Percentiles rank a stretch among this genome's conserved stretches.
Conservation (phyloP, 1,284 basidiomycete genomes). For the Trametes sp. region DNA sequence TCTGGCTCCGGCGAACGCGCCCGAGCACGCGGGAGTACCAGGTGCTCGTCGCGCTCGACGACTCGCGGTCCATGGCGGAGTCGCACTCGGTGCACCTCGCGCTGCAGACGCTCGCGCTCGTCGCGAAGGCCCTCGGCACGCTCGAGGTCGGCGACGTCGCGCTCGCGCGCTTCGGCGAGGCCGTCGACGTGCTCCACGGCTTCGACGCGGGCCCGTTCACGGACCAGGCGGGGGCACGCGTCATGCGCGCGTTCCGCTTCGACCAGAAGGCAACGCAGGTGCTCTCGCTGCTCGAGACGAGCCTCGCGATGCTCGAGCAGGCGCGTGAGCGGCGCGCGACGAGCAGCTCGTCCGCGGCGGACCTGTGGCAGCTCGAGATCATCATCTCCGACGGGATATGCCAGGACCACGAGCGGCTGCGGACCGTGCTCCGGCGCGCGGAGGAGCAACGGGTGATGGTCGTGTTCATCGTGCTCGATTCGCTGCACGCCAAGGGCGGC, state of each 20-base stretch:
- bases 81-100: slow-evolving; percentile 94
- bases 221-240: slow-evolving; percentile 79
- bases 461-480: slow-evolving; percentile 97
- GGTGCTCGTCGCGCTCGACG: slow-evolving; percentile 93
- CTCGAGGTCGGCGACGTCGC: slow-evolving; percentile 96
- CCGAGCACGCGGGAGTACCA: slow-evolving; percentile 97
- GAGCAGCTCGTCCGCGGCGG: slow-evolving; percentile 71
- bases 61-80: slow-evolving; percentile 97
- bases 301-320: slow-evolving; percentile 78
- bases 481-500: slow-evolving; percentile 58
- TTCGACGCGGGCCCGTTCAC: slow-evolving; percentile 84
- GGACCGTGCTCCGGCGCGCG: slow-evolving; percentile 84
- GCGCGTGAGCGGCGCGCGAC: slow-evolving; percentile 73
- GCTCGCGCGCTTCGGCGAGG: slow-evolving; percentile 91
- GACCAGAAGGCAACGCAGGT: slow-evolving; percentile 94
- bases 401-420: slow-evolving; percentile 91
- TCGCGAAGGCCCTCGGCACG: slow-evolving; percentile 89
- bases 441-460: slow-evolving; percentile 94
- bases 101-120: slow-evolving; percentile 93
- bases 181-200: slow-evolving; percentile 88
- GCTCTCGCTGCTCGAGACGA: slow-evolving; percentile 84
- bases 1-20: slow-evolving; percentile 95
- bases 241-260: slow-evolving; percentile 90
- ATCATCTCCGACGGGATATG: slow-evolving; percentile 99
- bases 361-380: slow-evolving; percentile 98